phyloP scores from a whole-genome alignment of 106 monocot species.

The Dendrobium catenatum region DNA sequence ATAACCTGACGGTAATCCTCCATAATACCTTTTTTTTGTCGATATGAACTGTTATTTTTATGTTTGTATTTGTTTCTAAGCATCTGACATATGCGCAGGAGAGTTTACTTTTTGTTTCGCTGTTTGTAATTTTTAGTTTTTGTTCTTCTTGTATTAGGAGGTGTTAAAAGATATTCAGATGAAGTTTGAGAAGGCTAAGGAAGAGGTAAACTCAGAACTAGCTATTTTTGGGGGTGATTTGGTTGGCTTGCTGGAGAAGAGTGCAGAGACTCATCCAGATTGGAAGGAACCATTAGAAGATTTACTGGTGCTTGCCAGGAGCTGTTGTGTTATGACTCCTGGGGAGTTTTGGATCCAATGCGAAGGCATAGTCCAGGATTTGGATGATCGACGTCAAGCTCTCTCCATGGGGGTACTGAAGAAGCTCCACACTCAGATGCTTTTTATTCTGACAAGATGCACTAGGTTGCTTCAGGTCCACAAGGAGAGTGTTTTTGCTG shows the following conservation, averaged over 20 bases:
- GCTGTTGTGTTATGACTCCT: constrained; percentile 72
- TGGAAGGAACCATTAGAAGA: constrained; percentile 91
- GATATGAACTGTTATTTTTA: not conserved
- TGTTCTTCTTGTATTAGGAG: constrained; percentile 37
- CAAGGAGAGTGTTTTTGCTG: constrained; percentile 80
- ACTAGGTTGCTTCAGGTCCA: constrained; percentile 88
- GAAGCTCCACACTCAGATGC: constrained; percentile 86
- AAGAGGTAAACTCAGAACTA: constrained; percentile 90
- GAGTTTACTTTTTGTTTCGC: not conserved
- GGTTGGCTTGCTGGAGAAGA: constrained; percentile 86
- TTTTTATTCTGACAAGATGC: constrained; percentile 93
- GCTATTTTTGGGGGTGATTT: constrained; percentile 84
- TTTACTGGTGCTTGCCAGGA: constrained; percentile 71
- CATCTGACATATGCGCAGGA: not conserved
- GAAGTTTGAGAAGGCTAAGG: constrained; percentile 94
- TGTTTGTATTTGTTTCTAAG: not conserved
- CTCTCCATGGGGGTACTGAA: constrained; percentile 82
- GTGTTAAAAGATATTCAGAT: constrained; percentile 71
- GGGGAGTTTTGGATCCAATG: constrained; percentile 94
- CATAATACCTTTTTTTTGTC: not conserved
- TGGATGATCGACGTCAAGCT: constrained; percentile 87
- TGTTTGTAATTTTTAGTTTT: not conserved
- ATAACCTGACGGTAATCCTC: constrained; percentile 67
- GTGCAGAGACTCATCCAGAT: constrained; percentile 71
- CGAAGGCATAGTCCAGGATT: constrained; percentile 95